phyloP scores from a whole-genome alignment of 1,139 yeast genomes.

The Pichia sp. region DNA sequence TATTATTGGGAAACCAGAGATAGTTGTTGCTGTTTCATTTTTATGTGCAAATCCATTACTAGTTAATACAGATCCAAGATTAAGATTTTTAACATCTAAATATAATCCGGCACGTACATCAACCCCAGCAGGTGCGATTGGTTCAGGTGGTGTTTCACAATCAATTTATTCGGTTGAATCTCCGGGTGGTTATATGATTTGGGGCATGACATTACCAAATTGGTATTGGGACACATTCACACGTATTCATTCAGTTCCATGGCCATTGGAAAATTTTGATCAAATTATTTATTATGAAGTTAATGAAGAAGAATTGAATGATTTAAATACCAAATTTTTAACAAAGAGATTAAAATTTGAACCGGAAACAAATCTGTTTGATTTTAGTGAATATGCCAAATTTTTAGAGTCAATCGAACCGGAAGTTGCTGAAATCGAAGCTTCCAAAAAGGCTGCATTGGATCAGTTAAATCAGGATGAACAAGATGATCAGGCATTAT shows the following conservation, averaged over 20 bases:
- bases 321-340: conserved; percentile 27
- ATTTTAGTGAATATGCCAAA: conserved; percentile 28
- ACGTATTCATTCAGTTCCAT: conserved; percentile 29
- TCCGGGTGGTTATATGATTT: conserved; percentile 38
- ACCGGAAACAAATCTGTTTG: conserved; percentile 27
- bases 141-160: conserved; percentile 33
- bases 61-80: conserved; percentile 33
- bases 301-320: conserved; percentile 27
- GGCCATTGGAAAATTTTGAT: conserved; percentile 34
- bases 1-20: conserved; percentile 30
- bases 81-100: conserved; percentile 32
- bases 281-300: conserved; percentile 36
- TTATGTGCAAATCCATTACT: conserved; percentile 34
- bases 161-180: conserved; percentile 35
- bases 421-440: conserved; percentile 23
- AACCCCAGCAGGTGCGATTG: conserved; percentile 35
- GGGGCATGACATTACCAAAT: conserved; percentile 36
- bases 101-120: conserved; percentile 36
- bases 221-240: conserved; percentile 36
- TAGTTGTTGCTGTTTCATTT: conserved; percentile 35
- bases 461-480: conserved; percentile 26
- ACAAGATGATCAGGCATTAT: conserved; percentile 22
- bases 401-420: conserved; percentile 28
- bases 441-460: conserved; percentile 24
- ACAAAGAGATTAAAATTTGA: conserved; percentile 30